Conservation (phyloP, 371 early-diverging fungal species). For the Mucor indicus region DNA sequence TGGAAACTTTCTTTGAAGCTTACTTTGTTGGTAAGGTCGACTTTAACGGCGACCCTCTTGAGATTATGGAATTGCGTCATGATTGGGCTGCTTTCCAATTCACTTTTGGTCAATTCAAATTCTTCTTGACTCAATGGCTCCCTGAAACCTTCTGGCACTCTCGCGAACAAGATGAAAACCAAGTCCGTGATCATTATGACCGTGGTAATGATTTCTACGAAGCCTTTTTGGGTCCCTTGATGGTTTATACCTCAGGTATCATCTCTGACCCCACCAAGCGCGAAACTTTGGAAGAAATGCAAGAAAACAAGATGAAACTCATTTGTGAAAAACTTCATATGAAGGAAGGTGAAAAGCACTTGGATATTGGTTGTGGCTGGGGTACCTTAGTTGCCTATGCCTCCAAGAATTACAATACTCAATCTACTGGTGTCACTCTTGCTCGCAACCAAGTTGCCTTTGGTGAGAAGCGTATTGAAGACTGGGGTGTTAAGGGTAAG, state of each 20-base stretch:
- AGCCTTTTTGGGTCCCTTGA: slow-evolving; percentile 89
- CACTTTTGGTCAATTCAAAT: slow-evolving; percentile 82
- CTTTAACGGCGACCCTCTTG: slow-evolving; percentile 83
- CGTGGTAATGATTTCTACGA: slow-evolving; percentile 97
- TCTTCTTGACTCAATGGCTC: slow-evolving; percentile 92
- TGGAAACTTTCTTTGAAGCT: slow-evolving; percentile 93
- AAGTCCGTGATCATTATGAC: slow-evolving; percentile 97
- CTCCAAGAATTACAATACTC: slow-evolving; percentile 82
- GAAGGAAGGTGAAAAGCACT: slow-evolving; percentile 84
- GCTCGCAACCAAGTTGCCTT: slow-evolving; percentile 89
- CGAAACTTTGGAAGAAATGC: slow-evolving; percentile 91
- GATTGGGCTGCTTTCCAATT: slow-evolving; percentile 93
- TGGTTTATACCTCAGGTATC: slow-evolving; percentile 96
- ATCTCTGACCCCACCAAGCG: slow-evolving; percentile 69
- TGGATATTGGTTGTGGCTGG: slow-evolving; percentile 99
- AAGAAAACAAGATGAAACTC: slow-evolving; percentile 90
- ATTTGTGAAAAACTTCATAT: slow-evolving; percentile 87
- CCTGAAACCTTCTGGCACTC: slow-evolving; percentile 95
- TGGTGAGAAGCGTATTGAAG: slow-evolving; percentile 81
- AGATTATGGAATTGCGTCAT: slow-evolving; percentile 87
- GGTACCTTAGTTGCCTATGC: slow-evolving; percentile 90
- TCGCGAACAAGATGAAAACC: slow-evolving; percentile 92
- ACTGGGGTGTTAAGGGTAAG: slow-evolving; percentile 75
- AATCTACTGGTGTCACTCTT: slow-evolving; percentile 93
- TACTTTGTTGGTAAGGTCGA: slow-evolving; percentile 96